phyloP scores from a whole-genome alignment of 768 basidiomycete genomes.

The Boletellus sp. region DNA sequence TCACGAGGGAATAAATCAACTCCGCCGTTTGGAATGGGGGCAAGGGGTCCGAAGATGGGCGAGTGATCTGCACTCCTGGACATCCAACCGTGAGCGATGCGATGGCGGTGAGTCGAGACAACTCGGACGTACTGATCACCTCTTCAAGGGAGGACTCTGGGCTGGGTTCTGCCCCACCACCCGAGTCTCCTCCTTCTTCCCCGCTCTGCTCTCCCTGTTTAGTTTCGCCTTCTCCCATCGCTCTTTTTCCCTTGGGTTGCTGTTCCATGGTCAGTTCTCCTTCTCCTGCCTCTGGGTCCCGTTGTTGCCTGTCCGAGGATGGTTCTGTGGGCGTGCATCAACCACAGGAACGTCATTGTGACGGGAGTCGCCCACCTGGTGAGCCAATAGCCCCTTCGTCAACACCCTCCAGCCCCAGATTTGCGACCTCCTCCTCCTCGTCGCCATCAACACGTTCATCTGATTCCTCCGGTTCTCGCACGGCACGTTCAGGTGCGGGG shows the following conservation, averaged over 20 bases:
- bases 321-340: slow-evolving; percentile 5
- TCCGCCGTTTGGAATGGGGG: slow-evolving; percentile 1
- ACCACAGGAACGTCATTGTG: not conserved
- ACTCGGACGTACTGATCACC: slow-evolving; percentile 7
- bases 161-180: not conserved
- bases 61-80: not conserved
- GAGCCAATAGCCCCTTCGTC: not conserved
- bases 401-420: slow-evolving; percentile 1
- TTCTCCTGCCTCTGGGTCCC: not conserved
- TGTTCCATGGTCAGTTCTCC: not conserved
- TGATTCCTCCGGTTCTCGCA: too few relatives aligned
- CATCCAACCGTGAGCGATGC: not conserved
- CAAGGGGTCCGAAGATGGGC: too few relatives aligned
- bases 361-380: slow-evolving; percentile 2
- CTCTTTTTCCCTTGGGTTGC: not conserved
- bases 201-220: not conserved
- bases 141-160: not conserved
- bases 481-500: slow-evolving; percentile 1
- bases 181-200: not conserved
- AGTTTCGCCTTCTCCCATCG: not conserved
- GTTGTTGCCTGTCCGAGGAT: not conserved
- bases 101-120: not conserved
- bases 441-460: too few relatives aligned
- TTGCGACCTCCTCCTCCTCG: slow-evolving; percentile 5
- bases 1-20: slow-evolving; percentile 5